A percentile compares a stretch with the other conserved stretches of the same genome.
phyloP scores from a whole-genome alignment of 108 stramenopile genomes.

The Seminavis robusta region DNA sequence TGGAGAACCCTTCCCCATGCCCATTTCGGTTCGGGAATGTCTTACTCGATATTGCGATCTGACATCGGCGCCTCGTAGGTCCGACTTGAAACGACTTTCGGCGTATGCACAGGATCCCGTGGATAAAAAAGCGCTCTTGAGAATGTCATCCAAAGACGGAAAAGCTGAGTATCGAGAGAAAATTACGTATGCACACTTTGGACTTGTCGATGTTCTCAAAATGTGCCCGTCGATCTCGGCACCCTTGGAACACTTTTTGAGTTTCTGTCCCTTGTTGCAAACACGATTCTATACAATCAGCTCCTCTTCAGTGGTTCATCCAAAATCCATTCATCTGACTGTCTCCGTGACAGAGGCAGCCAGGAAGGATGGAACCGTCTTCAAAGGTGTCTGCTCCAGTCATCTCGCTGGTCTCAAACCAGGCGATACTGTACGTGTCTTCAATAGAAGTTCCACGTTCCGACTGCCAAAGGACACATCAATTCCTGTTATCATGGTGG shows the following conservation, averaged over 20 bases:
- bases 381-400: slow-evolving; percentile 86
- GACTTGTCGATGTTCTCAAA: slow-evolving; percentile 60
- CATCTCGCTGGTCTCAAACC: slow-evolving; percentile 51
- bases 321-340: slow-evolving; percentile 86
- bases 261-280: slow-evolving; percentile 78
- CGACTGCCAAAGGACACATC: slow-evolving; percentile 57
- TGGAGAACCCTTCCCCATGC: slow-evolving; percentile 88
- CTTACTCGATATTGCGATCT: slow-evolving; percentile 90
- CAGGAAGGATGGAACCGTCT: slow-evolving; percentile 55
- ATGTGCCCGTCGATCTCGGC: slow-evolving; percentile 76
- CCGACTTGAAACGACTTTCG: slow-evolving; percentile 84
- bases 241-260: slow-evolving; percentile 87
- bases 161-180: slow-evolving; percentile 77
- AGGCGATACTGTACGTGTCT: slow-evolving; percentile 62
- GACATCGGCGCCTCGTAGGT: slow-evolving; percentile 77
- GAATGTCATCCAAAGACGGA: slow-evolving; percentile 83
- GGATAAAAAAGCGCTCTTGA: slow-evolving; percentile 71
- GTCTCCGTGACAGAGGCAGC: slow-evolving; percentile 72
- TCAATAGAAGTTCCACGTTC: slow-evolving; percentile 90
- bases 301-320: slow-evolving; percentile 83
- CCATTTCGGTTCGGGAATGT: slow-evolving; percentile 86
- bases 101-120: slow-evolving; percentile 70
- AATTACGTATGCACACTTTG: slow-evolving; percentile 59
- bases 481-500: slow-evolving; percentile 90
- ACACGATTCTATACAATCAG: slow-evolving; percentile 98